These are phyloP conservation scores for Macadamia integrifolia DNA, from an alignment of 164 flowering plant genomes.

Conservation along the genomic window DNA sequence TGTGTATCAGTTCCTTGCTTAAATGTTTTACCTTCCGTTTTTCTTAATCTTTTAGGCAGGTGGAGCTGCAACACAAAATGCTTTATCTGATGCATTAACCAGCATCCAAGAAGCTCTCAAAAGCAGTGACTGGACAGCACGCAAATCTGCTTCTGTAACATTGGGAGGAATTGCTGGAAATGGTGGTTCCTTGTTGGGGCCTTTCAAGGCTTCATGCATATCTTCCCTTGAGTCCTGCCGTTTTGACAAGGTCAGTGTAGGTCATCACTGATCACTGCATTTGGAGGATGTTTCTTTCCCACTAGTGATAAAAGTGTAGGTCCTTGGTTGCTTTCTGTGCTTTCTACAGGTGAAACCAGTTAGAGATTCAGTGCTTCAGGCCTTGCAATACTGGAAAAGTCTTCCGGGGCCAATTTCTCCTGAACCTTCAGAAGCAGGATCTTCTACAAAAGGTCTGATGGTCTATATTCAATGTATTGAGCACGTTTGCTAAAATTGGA, in stretches of 20 bases:
- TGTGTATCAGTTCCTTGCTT: neutral
- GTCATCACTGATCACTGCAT: neutral
- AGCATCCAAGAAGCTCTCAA: constrained; percentile 81
- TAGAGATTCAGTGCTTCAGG: constrained; percentile 68
- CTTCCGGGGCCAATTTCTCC: constrained; percentile 50
- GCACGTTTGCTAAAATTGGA: neutral
- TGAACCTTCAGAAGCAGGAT: constrained; percentile 73
- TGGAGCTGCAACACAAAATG: constrained; percentile 57
- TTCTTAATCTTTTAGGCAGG: constrained; percentile 54
- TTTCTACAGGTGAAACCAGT: constrained; percentile 83
- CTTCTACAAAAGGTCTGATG: constrained; percentile 63
- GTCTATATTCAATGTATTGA: neutral
- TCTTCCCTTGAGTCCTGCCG: constrained; percentile 78
- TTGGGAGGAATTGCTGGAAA: constrained; percentile 57
- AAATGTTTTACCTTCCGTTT: neutral
- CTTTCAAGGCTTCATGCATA: constrained; percentile 58
- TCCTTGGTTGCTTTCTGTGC: constrained; percentile 12
- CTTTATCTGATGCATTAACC: constrained; percentile 50
- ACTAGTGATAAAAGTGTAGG: constrained; percentile 5
- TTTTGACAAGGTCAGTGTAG: constrained; percentile 73
- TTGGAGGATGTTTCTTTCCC: constrained; percentile 8
- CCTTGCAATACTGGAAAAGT: constrained; percentile 65
- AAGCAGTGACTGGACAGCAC: constrained; percentile 81
- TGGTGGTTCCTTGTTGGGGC: constrained; percentile 37
- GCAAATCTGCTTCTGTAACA: constrained; percentile 84